A percentile compares a stretch with the other conserved stretches of the same genome.
phyloP scores from a whole-genome alignment of 2,329 filamentous ascomycete genomes.

The Fusarium irregulare region DNA sequence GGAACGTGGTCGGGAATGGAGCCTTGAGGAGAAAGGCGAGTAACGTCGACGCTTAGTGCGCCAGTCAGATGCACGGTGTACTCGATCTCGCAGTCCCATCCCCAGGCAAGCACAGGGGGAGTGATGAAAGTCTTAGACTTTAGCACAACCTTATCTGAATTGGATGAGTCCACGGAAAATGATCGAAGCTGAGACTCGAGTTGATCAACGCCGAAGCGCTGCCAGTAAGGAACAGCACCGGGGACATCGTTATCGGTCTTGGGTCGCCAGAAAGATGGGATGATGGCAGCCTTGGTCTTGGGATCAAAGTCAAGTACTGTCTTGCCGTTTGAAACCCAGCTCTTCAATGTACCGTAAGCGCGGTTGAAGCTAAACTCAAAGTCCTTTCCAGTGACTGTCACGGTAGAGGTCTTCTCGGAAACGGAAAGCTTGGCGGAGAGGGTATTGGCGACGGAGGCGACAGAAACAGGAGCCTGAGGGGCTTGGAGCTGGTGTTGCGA shows the following conservation, averaged over 20 bases:
- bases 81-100: constrained; percentile 58
- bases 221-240: constrained; percentile 67
- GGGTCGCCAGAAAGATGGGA: constrained; percentile 70
- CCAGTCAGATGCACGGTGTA: constrained; percentile 64
- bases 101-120: constrained; percentile 72
- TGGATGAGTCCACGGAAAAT: constrained; percentile 51
- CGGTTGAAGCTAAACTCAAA: constrained; percentile 59
- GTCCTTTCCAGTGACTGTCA: constrained; percentile 35
- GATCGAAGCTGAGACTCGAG: constrained; percentile 61
- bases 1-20: constrained; percentile 67
- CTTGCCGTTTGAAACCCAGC: constrained; percentile 54
- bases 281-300: constrained; percentile 51
- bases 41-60: constrained; percentile 58
- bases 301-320: constrained; percentile 53
- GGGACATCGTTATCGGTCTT: constrained; percentile 73
- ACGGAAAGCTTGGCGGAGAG: constrained; percentile 42
- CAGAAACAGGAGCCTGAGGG: neutral
- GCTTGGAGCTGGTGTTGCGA: constrained; percentile 57
- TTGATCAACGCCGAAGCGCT: constrained; percentile 60
- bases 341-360: constrained; percentile 56
- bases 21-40: constrained; percentile 58
- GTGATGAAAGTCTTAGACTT: constrained; percentile 66
- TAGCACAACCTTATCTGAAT: constrained; percentile 60
- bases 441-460: neutral
- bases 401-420: neutral